Conservation (phyloP, 331 rosid species). For the Malus hybrid region DNA sequence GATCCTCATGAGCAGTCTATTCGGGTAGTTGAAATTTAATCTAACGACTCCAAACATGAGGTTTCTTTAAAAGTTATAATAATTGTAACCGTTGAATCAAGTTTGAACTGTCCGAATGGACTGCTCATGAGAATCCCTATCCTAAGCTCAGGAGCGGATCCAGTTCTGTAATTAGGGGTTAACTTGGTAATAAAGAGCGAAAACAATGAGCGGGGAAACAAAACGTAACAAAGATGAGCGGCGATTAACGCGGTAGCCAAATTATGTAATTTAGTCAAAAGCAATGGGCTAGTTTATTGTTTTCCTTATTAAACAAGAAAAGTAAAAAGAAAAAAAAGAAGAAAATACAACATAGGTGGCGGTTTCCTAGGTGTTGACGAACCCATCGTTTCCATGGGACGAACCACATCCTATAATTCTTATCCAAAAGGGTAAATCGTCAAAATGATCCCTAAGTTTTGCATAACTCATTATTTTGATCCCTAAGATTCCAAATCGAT, state of each 20-base stretch:
- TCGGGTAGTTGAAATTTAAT: too few species aligned
- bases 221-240: slow-evolving; percentile 28
- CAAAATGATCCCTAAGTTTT: too few species aligned
- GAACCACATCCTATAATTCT: neutral
- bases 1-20: too few species aligned
- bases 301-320: slow-evolving; percentile 8
- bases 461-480: too few species aligned
- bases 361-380: slow-evolving; percentile 42
- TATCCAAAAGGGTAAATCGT: neutral
- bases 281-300: slow-evolving; percentile 15
- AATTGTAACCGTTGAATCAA: too few species aligned
- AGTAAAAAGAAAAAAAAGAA: slow-evolving; percentile 15
- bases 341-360: slow-evolving; percentile 9
- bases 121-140: too few species aligned
- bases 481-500: too few species aligned
- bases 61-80: too few species aligned
- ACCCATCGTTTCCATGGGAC: neutral
- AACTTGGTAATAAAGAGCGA: neutral
- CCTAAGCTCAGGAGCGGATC: too few species aligned
- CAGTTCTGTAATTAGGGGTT: neutral
- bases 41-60: too few species aligned
- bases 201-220: neutral
- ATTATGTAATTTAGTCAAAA: slow-evolving; percentile 32
- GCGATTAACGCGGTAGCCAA: slow-evolving; percentile 31
- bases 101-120: too few species aligned